Conservation (phyloP, 2,329 filamentous ascomycete species). For the Thielaviopsis punctulata region DNA sequence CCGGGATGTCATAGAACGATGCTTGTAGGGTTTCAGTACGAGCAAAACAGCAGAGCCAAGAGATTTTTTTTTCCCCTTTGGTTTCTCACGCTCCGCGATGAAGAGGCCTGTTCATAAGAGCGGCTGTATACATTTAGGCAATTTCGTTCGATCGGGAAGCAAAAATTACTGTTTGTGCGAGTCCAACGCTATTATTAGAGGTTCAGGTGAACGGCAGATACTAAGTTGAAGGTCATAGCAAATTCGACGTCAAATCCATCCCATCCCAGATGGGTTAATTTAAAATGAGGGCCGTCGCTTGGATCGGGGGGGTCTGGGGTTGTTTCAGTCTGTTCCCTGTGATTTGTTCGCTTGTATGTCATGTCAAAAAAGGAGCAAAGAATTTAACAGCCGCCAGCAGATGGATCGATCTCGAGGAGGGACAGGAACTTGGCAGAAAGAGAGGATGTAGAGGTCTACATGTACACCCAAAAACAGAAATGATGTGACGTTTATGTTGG, state of each 20-base stretch:
- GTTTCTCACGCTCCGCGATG: background rate
- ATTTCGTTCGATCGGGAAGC: background rate
- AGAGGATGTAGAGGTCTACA: background rate
- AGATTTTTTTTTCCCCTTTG: too few relatives aligned
- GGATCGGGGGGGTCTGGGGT: background rate
- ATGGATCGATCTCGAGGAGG: too few relatives aligned
- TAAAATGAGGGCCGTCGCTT: background rate
- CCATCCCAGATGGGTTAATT: background rate
- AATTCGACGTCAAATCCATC: too few relatives aligned
- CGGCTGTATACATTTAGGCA: background rate
- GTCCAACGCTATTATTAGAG: background rate
- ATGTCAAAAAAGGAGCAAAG: too few relatives aligned
- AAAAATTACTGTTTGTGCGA: background rate
- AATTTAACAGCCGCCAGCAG: too few relatives aligned
- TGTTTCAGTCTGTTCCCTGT: background rate
- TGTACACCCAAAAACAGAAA: background rate
- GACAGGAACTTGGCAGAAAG: background rate
- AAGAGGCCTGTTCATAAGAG: background rate
- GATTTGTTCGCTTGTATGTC: background rate
- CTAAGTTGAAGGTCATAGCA: background rate
- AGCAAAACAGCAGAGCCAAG: too few relatives aligned
- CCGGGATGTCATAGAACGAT: too few relatives aligned
- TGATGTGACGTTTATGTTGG: background rate
- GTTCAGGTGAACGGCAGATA: background rate
- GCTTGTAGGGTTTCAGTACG: too few relatives aligned